phyloP scores from a whole-genome alignment of 1,284 basidiomycete species.

The Butyriboletus pseudospeciosus region DNA sequence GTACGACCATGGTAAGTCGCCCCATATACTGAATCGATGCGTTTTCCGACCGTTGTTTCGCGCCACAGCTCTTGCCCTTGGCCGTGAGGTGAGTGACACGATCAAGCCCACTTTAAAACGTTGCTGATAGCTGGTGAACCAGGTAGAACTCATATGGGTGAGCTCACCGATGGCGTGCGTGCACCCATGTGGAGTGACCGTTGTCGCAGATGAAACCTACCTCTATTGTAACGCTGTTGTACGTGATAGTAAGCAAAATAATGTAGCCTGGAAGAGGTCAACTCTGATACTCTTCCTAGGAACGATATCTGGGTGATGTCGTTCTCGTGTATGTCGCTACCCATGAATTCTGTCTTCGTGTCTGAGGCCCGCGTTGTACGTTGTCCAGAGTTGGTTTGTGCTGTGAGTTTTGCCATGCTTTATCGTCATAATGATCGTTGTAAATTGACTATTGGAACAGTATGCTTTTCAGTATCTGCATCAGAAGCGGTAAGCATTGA shows the following conservation, averaged over 20 bases:
- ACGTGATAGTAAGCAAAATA: constrained; percentile 21
- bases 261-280: background rate
- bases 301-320: constrained; percentile 30
- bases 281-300: constrained; percentile 16
- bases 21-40: background rate
- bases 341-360: background rate
- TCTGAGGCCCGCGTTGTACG: constrained; percentile 1
- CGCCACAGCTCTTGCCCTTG: constrained; percentile 21
- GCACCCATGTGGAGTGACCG: background rate
- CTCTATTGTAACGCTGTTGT: constrained; percentile 26
- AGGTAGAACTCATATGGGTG: constrained; percentile 34
- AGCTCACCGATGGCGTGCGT: background rate
- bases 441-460: constrained; percentile 7
- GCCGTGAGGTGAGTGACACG: constrained; percentile 24
- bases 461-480: constrained; percentile 18
- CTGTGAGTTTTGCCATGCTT: constrained; percentile 12
- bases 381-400: constrained; percentile 18
- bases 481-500: constrained; percentile 21
- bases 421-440: background rate
- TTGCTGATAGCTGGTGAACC: background rate
- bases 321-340: constrained; percentile 26
- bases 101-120: background rate
- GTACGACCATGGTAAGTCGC: constrained; percentile 28
- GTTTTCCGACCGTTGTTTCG: background rate
- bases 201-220: constrained; percentile 21